Evolutionary conservation across 176 grass and related monocot genomes (phyloP).

Genomic region (Hordeum marinum): DNA sequence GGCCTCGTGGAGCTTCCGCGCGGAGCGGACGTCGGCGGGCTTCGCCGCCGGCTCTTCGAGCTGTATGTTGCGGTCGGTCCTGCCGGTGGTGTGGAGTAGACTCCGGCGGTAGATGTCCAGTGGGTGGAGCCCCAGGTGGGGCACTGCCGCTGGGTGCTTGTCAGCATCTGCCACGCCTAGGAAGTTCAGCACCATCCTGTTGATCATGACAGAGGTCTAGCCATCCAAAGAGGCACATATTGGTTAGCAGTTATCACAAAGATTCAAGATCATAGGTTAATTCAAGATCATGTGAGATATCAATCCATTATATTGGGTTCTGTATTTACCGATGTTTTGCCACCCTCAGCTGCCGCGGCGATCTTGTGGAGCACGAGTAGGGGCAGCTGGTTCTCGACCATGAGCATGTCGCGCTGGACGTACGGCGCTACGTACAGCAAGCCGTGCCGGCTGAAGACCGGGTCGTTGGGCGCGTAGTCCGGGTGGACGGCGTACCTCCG

Average conservation of each 20-base stretch:
- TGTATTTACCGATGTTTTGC: neutral
- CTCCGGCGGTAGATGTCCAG: constrained; percentile 48
- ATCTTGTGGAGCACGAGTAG: constrained; percentile 51
- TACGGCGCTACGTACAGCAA: constrained; percentile 50
- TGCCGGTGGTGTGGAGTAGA: constrained; percentile 14
- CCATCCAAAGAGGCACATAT: neutral
- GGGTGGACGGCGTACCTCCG: neutral
- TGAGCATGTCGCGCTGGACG: constrained; percentile 60
- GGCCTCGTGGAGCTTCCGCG: constrained; percentile 52
- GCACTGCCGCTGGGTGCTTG: neutral
- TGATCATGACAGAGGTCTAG: constrained; percentile 30
- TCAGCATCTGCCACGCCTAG: neutral
- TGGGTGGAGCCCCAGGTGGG: constrained; percentile 32
- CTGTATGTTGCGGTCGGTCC: neutral
- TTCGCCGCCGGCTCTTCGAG: neutral
- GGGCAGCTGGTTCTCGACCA: constrained; percentile 71
- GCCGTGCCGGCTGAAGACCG: constrained; percentile 63
- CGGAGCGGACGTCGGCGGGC: constrained; percentile 31
- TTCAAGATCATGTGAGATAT: no score
- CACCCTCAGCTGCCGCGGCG: neutral
- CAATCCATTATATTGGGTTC: no score
- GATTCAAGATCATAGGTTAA: no score
- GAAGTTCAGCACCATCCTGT: constrained; percentile 54
- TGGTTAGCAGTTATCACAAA: neutral
- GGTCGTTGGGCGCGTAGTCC: constrained; percentile 54